A percentile compares a stretch with the other conserved stretches of the same genome.
Conservation (phyloP, 1,284 basidiomycete species). For the Earliella scabrosa region DNA sequence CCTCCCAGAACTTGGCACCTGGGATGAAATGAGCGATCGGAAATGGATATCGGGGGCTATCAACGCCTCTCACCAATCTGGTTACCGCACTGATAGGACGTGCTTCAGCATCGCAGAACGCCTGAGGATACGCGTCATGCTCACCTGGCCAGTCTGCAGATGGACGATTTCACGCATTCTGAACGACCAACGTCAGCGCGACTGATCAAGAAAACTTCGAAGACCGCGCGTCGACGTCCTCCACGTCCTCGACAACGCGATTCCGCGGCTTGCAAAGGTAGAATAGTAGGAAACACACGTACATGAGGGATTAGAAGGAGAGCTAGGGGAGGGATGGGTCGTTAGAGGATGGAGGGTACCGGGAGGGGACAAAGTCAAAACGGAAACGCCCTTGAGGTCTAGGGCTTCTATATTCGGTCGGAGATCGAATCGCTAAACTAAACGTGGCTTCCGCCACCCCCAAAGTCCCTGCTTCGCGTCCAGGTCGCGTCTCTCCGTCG, state of each 20-base stretch:
- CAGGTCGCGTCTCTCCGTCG: not conserved
- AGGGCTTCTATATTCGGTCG: constrained; percentile 31
- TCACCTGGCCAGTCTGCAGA: constrained; percentile 93
- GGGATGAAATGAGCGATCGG: constrained; percentile 19
- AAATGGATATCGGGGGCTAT: constrained; percentile 19
- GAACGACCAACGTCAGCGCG: constrained; percentile 37
- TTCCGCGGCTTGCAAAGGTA: not conserved
- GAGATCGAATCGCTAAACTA: constrained; percentile 27
- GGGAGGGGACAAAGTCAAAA: constrained; percentile 35
- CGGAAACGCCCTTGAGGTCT: constrained; percentile 31
- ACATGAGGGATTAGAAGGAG: constrained; percentile 32
- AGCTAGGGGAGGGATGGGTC: constrained; percentile 27
- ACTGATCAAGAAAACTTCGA: constrained; percentile 19
- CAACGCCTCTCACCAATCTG: constrained; percentile 76
- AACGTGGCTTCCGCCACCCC: constrained; percentile 21
- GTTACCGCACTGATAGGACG: constrained; percentile 83
- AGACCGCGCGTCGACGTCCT: constrained; percentile 8
- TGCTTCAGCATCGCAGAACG: constrained; percentile 25
- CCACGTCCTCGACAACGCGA: not conserved
- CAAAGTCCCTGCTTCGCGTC: constrained; percentile 4
- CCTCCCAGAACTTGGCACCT: constrained; percentile 99
- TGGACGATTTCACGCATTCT: constrained; percentile 98
- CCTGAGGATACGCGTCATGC: constrained; percentile 30
- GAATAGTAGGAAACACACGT: constrained; percentile 25
- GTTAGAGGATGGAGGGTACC: constrained; percentile 33